Percentiles rank a stretch among this genome's conserved stretches.
These are phyloP conservation scores for Pichia membranifaciens DNA, from an alignment of 805 yeast genomes.

Conservation along the genomic window DNA sequence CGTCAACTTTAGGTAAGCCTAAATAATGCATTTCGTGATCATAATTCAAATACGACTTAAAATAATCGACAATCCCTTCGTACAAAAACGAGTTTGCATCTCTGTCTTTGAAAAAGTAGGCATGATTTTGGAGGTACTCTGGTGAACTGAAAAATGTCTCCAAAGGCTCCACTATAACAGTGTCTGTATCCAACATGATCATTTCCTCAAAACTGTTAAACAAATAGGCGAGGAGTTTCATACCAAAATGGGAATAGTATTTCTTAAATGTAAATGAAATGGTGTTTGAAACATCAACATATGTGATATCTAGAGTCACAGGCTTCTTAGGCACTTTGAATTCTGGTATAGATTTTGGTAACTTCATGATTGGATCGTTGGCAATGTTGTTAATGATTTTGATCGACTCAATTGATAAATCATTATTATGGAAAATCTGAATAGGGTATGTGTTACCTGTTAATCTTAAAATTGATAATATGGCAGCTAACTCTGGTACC, in stretches of 20 bases:
- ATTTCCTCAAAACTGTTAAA: constrained; percentile 55
- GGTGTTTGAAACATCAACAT: constrained; percentile 31
- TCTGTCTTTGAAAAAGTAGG: constrained; percentile 48
- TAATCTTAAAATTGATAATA: constrained; percentile 44
- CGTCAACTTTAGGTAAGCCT: constrained; percentile 32
- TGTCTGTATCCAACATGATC: constrained; percentile 50
- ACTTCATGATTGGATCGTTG: constrained; percentile 28
- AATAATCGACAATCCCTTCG: constrained; percentile 38
- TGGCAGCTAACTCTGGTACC: constrained; percentile 41
- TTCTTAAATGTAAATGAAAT: constrained; percentile 22
- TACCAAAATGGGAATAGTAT: constrained; percentile 27
- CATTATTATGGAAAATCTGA: constrained; percentile 38
- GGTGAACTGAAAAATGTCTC: constrained; percentile 33
- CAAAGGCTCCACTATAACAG: constrained; percentile 35
- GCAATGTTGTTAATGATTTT: constrained; percentile 32
- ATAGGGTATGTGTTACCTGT: constrained; percentile 46
- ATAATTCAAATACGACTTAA: constrained; percentile 43
- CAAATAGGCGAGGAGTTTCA: constrained; percentile 50
- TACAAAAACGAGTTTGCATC: constrained; percentile 33
- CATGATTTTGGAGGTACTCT: constrained; percentile 33
- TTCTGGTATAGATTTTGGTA: constrained; percentile 20
- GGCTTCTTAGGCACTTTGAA: constrained; percentile 20
- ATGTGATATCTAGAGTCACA: constrained; percentile 26
- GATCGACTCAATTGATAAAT: constrained; percentile 31
- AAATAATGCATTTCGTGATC: constrained; percentile 36